Evolutionary conservation across 768 basidiomycete genomes (phyloP).

Genomic region (Lentinus brumalis): DNA sequence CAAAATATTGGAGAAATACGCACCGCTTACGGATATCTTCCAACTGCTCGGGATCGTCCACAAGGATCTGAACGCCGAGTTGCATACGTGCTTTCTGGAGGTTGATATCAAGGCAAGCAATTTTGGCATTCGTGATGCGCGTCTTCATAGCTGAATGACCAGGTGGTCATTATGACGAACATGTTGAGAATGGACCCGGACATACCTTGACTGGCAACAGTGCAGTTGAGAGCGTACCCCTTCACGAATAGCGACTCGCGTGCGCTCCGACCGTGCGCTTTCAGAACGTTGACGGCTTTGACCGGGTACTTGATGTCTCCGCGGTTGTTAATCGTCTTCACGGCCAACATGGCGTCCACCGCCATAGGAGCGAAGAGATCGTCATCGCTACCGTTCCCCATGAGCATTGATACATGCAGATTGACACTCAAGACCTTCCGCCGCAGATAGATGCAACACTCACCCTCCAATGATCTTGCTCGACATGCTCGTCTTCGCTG

Average conservation of each 20-base stretch:
- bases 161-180: background rate
- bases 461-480: constrained; percentile 98
- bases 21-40: constrained; percentile 95
- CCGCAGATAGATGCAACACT: constrained; percentile 33
- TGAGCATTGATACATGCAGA: background rate
- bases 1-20: constrained; percentile 21
- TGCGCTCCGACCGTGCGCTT: constrained; percentile 95
- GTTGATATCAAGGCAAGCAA: constrained; percentile 98
- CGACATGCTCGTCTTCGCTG: constrained; percentile 97
- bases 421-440: background rate
- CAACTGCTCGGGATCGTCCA: constrained; percentile 94
- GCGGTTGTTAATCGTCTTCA: constrained; percentile 89
- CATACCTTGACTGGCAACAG: constrained; percentile 96
- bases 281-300: constrained; percentile 97
- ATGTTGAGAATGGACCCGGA: background rate
- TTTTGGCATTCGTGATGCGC: constrained; percentile 89
- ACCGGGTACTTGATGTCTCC: constrained; percentile 99
- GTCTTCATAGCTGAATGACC: constrained; percentile 88
- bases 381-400: constrained; percentile 68
- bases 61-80: constrained; percentile 93
- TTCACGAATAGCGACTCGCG: constrained; percentile 93
- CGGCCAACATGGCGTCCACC: constrained; percentile 97
- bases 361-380: constrained; percentile 98
- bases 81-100: constrained; percentile 97
- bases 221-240: constrained; percentile 98